phyloP scores from a whole-genome alignment of 2,329 filamentous ascomycete species.

The Incumbomyces lentus region DNA sequence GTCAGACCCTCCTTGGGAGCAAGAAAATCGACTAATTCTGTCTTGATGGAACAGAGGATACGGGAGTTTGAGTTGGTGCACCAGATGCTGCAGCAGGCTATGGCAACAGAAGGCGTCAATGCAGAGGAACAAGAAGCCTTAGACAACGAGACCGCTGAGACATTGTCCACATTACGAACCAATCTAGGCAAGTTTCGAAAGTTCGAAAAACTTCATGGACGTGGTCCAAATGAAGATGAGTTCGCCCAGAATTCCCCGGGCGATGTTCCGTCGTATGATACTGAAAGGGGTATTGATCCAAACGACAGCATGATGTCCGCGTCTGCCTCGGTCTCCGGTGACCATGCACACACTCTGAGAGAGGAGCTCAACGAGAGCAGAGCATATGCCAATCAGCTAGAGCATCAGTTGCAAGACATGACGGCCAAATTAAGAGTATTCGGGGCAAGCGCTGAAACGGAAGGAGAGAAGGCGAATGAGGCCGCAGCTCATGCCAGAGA shows the following conservation, averaged over 20 bases:
- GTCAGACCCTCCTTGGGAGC: constrained; percentile 16
- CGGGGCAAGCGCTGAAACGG: constrained; percentile 30
- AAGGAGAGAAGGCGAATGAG: constrained; percentile 30
- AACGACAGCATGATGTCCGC: background rate
- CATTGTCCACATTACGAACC: constrained; percentile 21
- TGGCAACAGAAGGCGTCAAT: constrained; percentile 22
- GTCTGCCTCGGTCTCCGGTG: background rate
- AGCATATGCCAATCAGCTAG: constrained; percentile 12
- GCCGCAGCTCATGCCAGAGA: constrained; percentile 24
- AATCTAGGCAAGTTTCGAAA: constrained; percentile 19
- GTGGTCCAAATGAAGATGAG: constrained; percentile 14
- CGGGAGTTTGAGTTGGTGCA: constrained; percentile 24
- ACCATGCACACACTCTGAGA: constrained; percentile 8
- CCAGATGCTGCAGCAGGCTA: constrained; percentile 23
- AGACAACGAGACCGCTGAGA: constrained; percentile 17
- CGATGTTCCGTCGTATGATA: background rate
- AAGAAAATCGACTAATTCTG: constrained; percentile 22
- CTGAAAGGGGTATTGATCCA: background rate
- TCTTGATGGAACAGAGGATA: constrained; percentile 23
- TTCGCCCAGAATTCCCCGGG: constrained; percentile 14
- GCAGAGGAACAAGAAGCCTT: constrained; percentile 20
- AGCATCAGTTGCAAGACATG: constrained; percentile 25
- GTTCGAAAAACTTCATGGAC: constrained; percentile 18
- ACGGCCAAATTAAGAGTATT: constrained; percentile 29
- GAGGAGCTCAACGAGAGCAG: constrained; percentile 10